Percentiles rank a stretch among this genome's conserved stretches.
Evolutionary conservation across 345 rosid species (phyloP).

Genomic region (Brassica rapa): DNA sequence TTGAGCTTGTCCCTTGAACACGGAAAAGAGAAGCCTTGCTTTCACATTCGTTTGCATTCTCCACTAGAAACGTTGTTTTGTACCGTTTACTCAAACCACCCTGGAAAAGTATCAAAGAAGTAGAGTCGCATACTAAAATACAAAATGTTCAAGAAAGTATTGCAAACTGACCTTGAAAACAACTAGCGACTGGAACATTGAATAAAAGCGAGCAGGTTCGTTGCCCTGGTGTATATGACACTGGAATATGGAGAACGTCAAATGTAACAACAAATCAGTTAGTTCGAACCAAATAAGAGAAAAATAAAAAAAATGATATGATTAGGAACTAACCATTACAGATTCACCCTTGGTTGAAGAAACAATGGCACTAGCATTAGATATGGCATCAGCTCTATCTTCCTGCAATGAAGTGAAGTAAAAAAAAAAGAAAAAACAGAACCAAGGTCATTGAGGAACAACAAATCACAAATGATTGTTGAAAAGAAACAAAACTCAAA

Average conservation of each 20-base stretch:
- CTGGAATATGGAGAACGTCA: conserved; percentile 47
- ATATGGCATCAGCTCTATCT: conserved; percentile 66
- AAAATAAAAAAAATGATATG: background rate
- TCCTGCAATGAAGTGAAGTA: conserved; percentile 46
- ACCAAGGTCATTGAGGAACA: conserved; percentile 24
- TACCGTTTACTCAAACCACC: conserved; percentile 69
- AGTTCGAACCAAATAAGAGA: background rate
- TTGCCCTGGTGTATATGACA: conserved; percentile 62
- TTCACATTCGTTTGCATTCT: conserved; percentile 47
- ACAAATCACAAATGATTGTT: conserved; percentile 1
- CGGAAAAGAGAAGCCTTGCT: conserved; percentile 62
- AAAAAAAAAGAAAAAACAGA: background rate
- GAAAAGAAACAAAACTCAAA: conserved; percentile 3
- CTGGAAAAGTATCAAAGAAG: conserved; percentile 38
- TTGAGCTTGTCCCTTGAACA: conserved; percentile 65
- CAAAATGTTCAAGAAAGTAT: conserved; percentile 1
- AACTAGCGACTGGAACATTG: conserved; percentile 55
- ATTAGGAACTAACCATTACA: background rate
- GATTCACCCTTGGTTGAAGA: conserved; percentile 2
- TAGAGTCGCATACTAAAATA: conserved; percentile 4
- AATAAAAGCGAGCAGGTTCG: conserved; percentile 69
- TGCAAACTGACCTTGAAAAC: conserved; percentile 56
- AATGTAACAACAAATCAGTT: background rate
- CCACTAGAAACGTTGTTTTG: conserved; percentile 50
- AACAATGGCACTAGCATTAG: conserved; percentile 43